Evolutionary conservation across 164 flowering plant genomes (phyloP).

Genomic region (Macadamia tetraphylla): DNA sequence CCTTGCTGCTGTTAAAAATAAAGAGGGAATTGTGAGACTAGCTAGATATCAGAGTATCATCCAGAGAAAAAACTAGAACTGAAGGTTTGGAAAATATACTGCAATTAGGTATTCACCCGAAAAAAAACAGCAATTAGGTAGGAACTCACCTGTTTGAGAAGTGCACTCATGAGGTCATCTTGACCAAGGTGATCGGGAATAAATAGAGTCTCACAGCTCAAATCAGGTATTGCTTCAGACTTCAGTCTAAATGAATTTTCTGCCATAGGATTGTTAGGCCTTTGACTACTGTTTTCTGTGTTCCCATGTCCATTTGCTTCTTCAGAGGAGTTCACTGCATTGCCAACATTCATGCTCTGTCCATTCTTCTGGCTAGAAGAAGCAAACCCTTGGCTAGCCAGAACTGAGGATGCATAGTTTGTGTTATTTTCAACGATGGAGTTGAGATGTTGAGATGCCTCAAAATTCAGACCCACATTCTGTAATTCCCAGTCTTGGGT

Average conservation of each 20-base stretch:
- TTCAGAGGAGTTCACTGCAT: conserved; percentile 20
- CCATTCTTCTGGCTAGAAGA: conserved; percentile 28
- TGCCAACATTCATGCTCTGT: conserved; percentile 24
- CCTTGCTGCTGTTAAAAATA: conserved; percentile 45
- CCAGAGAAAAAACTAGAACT: neutral
- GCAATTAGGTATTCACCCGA: no score
- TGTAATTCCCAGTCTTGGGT: conserved; percentile 48
- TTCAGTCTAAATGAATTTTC: conserved; percentile 42
- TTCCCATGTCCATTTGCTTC: conserved; percentile 25
- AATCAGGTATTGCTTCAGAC: conserved; percentile 38
- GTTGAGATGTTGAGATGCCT: conserved; percentile 28
- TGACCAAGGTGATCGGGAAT: conserved; percentile 45
- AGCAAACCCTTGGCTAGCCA: conserved; percentile 38
- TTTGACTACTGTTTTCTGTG: conserved; percentile 24
- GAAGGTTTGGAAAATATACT: neutral
- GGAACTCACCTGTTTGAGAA: conserved; percentile 65
- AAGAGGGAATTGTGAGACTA: conserved; percentile 3
- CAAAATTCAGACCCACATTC: conserved; percentile 32
- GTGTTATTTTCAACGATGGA: conserved; percentile 19
- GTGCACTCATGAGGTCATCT: conserved; percentile 71
- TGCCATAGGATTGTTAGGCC: conserved; percentile 16
- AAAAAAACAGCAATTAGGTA: no score
- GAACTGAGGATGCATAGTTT: conserved; percentile 28
- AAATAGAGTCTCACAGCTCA: conserved; percentile 22
- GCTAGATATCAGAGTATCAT: neutral